Evolutionary conservation across 805 yeast genomes (phyloP).

Genomic region (Zygosaccharomyces gambellarensis): DNA sequence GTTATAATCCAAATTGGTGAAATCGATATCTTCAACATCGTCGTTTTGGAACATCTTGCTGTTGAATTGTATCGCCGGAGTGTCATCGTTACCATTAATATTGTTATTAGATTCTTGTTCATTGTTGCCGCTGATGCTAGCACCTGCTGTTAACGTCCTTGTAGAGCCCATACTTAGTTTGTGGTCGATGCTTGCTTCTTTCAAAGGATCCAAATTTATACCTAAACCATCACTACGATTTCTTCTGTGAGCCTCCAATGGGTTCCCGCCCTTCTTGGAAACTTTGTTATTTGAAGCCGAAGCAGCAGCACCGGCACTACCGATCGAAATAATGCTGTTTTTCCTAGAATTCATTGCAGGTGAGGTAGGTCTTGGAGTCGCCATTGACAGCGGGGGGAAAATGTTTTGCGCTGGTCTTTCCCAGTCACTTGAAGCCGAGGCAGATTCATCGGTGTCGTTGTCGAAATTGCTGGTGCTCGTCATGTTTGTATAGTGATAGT

Average conservation of each 20-base stretch:
- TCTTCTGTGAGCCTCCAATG: constrained; percentile 10
- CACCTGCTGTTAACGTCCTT: not conserved
- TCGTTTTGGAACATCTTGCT: constrained; percentile 12
- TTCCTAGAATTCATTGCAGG: constrained; percentile 11
- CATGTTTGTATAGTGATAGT: not conserved
- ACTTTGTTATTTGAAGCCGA: constrained; percentile 4
- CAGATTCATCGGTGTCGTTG: constrained; percentile 13
- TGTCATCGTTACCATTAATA: not conserved
- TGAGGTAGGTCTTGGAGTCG: constrained; percentile 9
- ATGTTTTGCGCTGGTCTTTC: constrained; percentile 8
- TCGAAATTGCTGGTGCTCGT: not conserved
- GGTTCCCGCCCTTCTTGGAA: constrained; percentile 11
- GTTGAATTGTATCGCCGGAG: constrained; percentile 15
- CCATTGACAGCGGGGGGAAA: constrained; percentile 7
- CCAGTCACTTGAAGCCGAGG: constrained; percentile 9
- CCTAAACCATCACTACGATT: constrained; percentile 13
- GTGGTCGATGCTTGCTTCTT: constrained; percentile 1
- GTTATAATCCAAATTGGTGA: constrained; percentile 4
- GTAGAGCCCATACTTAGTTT: not conserved
- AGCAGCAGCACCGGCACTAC: constrained; percentile 8
- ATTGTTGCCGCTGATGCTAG: not conserved
- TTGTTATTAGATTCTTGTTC: not conserved
- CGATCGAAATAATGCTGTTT: constrained; percentile 13
- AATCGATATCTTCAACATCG: constrained; percentile 7
- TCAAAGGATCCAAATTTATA: constrained; percentile 9